Conservation (phyloP, 2,329 filamentous ascomycete species). For the Fusarium avenaceum region DNA sequence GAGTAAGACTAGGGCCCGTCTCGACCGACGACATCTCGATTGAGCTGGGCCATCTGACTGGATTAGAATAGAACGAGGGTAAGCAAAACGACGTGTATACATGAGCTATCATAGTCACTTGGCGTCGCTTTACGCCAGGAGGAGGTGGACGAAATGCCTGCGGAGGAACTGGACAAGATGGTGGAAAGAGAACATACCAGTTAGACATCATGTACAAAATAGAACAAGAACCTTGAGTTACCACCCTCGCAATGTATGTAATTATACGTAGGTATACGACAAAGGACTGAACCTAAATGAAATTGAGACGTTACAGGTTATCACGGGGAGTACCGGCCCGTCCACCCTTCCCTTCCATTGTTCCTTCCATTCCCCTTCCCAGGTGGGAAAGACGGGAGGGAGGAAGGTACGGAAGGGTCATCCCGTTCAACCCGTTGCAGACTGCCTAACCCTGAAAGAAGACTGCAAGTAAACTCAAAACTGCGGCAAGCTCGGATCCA, state of each 20-base stretch:
- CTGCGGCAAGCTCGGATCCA: constrained; percentile 22
- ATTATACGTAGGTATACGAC: not conserved
- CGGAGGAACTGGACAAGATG: constrained; percentile 5
- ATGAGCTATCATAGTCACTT: constrained; percentile 29
- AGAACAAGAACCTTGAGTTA: not conserved
- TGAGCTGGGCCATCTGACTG: constrained; percentile 18
- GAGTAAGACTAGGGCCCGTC: constrained; percentile 44
- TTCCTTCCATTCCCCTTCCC: constrained; percentile 28
- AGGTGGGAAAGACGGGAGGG: constrained; percentile 20
- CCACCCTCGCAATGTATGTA: not conserved
- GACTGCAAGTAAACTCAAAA: constrained; percentile 38
- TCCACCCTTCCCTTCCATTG: constrained; percentile 22
- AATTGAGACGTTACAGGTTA: constrained; percentile 13
- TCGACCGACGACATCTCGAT: constrained; percentile 9
- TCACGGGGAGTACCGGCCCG: constrained; percentile 42
- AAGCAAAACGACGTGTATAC: constrained; percentile 22
- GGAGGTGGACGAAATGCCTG: not conserved
- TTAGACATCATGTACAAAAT: constrained; percentile 10
- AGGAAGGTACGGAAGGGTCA: constrained; percentile 15
- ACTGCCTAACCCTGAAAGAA: not conserved
- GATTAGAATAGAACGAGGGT: constrained; percentile 17
- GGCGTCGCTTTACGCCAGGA: constrained; percentile 10
- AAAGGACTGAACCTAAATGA: not conserved
- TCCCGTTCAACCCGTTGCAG: constrained; percentile 8
- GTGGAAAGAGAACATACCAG: constrained; percentile 1